A percentile compares a stretch with the other conserved stretches of the same genome.
Conservation (phyloP, 345 rosid genomes). For the Raphanus raphanistrum region DNA sequence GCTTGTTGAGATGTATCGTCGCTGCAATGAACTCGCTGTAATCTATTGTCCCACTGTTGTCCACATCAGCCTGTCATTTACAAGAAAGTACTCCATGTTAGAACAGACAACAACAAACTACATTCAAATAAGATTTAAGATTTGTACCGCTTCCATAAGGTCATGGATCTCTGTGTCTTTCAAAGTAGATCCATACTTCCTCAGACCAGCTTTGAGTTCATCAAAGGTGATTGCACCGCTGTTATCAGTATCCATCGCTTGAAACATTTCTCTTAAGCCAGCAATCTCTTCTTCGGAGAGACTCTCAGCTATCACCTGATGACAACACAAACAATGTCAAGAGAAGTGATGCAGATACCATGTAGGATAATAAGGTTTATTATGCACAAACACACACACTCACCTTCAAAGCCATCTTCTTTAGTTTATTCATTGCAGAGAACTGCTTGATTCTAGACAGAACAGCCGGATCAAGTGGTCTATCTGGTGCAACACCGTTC, state of each 20-base stretch:
- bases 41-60: slow-evolving; percentile 97
- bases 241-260: slow-evolving; percentile 88
- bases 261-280: slow-evolving; percentile 91
- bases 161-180: slow-evolving; percentile 89
- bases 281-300: slow-evolving; percentile 99
- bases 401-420: slow-evolving; percentile 97
- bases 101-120: background rate
- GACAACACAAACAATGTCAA: background rate
- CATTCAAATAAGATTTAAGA: background rate
- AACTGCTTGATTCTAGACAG: slow-evolving; percentile 93
- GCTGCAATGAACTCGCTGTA: slow-evolving; percentile 98
- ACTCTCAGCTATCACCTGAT: slow-evolving; percentile 95
- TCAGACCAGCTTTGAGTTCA: slow-evolving; percentile 93
- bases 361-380: background rate
- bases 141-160: slow-evolving; percentile 93
- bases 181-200: slow-evolving; percentile 91
- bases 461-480: slow-evolving; percentile 89
- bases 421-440: slow-evolving; percentile 98
- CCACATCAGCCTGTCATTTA: slow-evolving; percentile 85
- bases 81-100: background rate
- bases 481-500: slow-evolving; percentile 99
- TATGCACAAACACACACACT: slow-evolving; percentile 3
- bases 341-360: slow-evolving; percentile 6
- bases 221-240: slow-evolving; percentile 98
- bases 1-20: slow-evolving; percentile 89